Evolutionary conservation across 768 basidiomycete species (phyloP).

Genomic region (Tricholoma bakamatsutake): DNA sequence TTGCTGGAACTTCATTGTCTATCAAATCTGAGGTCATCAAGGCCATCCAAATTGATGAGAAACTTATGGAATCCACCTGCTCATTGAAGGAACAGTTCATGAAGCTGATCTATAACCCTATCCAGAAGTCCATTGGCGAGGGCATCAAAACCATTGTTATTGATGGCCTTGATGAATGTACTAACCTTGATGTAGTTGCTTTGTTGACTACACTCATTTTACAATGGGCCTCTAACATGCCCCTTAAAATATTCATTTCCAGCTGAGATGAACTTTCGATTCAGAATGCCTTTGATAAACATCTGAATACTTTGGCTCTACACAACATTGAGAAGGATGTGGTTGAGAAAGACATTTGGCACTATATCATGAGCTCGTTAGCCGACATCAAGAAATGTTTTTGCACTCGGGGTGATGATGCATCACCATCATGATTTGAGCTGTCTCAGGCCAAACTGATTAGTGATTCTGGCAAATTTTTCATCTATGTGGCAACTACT

Average conservation of each 20-base stretch:
- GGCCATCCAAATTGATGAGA: slow-evolving; percentile 8
- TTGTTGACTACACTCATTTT: slow-evolving; percentile 7
- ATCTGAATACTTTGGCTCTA: slow-evolving; percentile 1
- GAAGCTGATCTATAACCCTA: slow-evolving; percentile 1
- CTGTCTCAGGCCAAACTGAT: not conserved
- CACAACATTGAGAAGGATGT: slow-evolving; percentile 11
- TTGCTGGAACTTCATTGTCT: slow-evolving; percentile 7
- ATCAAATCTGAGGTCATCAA: slow-evolving; percentile 6
- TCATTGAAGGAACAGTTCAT: slow-evolving; percentile 4
- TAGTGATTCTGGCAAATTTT: slow-evolving; percentile 5
- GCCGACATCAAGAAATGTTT: too few species aligned
- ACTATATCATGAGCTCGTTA: not conserved
- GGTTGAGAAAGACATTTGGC: slow-evolving; percentile 6
- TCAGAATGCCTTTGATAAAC: slow-evolving; percentile 2
- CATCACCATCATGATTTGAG: too few species aligned
- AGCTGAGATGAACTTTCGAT: not conserved
- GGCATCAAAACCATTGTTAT: slow-evolving; percentile 8
- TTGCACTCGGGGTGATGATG: too few species aligned
- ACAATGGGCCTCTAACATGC: not conserved
- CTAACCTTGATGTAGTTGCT: slow-evolving; percentile 6
- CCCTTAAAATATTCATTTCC: not conserved
- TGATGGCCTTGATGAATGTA: too few species aligned
- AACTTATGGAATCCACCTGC: slow-evolving; percentile 7
- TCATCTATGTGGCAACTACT: too few species aligned
- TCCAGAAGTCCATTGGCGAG: not conserved